Percentiles rank a stretch among this genome's conserved stretches.
Conservation (phyloP, 2,329 filamentous ascomycete genomes). For the Teratosphaeria epicoccoides region DNA sequence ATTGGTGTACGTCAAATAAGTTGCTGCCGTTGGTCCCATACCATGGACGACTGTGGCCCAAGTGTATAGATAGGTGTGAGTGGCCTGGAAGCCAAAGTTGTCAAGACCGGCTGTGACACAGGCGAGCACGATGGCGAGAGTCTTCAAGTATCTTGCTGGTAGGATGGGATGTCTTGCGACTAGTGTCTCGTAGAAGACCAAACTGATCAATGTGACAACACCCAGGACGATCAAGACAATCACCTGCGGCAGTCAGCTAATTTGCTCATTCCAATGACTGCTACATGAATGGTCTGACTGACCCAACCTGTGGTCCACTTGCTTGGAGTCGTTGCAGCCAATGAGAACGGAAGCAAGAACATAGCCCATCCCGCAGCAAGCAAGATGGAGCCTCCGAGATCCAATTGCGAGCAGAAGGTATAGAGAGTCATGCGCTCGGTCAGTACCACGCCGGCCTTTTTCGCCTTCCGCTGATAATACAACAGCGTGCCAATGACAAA, state of each 20-base stretch:
- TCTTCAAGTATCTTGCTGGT: slow-evolving; percentile 37
- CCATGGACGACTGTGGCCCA: slow-evolving; percentile 37
- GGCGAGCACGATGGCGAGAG: slow-evolving; percentile 33
- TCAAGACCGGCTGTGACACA: slow-evolving; percentile 34
- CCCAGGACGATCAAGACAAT: slow-evolving; percentile 37
- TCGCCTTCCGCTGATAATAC: slow-evolving; percentile 28
- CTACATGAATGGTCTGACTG: background rate
- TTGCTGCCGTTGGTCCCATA: slow-evolving; percentile 32
- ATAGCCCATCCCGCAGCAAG: slow-evolving; percentile 40
- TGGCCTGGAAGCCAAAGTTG: slow-evolving; percentile 34
- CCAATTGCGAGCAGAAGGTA: slow-evolving; percentile 23
- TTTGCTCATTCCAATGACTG: background rate
- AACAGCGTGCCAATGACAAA: slow-evolving; percentile 30
- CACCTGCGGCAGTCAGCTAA: background rate
- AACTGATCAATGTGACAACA: slow-evolving; percentile 29
- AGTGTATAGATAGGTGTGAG: slow-evolving; percentile 40
- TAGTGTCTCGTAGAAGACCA: slow-evolving; percentile 40
- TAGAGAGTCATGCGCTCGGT: slow-evolving; percentile 18
- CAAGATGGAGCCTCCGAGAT: slow-evolving; percentile 35
- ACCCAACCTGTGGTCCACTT: slow-evolving; percentile 39
- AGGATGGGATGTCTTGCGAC: slow-evolving; percentile 37
- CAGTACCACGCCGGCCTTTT: slow-evolving; percentile 19
- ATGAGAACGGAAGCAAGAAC: slow-evolving; percentile 38
- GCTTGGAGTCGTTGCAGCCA: slow-evolving; percentile 33
- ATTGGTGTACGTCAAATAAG: slow-evolving; percentile 28